Conservation (phyloP, 208 protist genomes). For the Trypanosoma cruzi region DNA sequence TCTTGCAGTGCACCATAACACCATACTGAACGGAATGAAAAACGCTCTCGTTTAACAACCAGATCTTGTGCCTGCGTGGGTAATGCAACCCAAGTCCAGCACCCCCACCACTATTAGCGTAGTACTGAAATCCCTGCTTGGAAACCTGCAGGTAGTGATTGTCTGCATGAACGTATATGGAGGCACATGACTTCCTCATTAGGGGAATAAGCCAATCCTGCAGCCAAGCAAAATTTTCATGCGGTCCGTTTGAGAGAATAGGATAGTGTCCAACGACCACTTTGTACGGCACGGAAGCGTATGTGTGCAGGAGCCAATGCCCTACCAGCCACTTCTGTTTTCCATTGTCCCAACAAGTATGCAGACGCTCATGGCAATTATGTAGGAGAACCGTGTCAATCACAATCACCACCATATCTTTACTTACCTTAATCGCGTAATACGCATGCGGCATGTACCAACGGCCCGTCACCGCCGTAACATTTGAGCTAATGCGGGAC, state of each 20-base stretch:
- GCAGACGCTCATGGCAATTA: conserved; percentile 11
- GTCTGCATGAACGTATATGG: conserved; percentile 48
- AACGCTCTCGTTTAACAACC: conserved; percentile 15
- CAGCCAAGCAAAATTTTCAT: conserved; percentile 40
- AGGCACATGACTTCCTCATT: conserved; percentile 28
- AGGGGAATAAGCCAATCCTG: conserved; percentile 36
- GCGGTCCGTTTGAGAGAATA: conserved; percentile 41
- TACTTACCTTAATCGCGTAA: conserved; percentile 28
- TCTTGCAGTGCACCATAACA: conserved; percentile 34
- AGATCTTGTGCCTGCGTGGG: conserved; percentile 12
- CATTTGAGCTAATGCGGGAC: not conserved
- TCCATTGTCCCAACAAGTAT: conserved; percentile 29
- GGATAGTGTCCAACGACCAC: conserved; percentile 61
- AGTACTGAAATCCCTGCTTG: conserved; percentile 31
- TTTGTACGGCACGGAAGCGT: conserved; percentile 26
- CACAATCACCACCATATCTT: conserved; percentile 33
- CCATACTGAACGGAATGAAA: conserved; percentile 29
- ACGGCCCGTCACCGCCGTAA: conserved; percentile 13
- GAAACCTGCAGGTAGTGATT: conserved; percentile 64
- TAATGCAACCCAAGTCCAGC: conserved; percentile 34
- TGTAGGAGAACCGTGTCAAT: conserved; percentile 40
- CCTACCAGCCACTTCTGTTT: conserved; percentile 29
- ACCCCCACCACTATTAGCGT: conserved; percentile 47
- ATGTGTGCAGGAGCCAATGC: conserved; percentile 32
- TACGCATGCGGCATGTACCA: conserved; percentile 44